phyloP scores from a whole-genome alignment of 805 yeast species.

The Kodamaea restingae region DNA sequence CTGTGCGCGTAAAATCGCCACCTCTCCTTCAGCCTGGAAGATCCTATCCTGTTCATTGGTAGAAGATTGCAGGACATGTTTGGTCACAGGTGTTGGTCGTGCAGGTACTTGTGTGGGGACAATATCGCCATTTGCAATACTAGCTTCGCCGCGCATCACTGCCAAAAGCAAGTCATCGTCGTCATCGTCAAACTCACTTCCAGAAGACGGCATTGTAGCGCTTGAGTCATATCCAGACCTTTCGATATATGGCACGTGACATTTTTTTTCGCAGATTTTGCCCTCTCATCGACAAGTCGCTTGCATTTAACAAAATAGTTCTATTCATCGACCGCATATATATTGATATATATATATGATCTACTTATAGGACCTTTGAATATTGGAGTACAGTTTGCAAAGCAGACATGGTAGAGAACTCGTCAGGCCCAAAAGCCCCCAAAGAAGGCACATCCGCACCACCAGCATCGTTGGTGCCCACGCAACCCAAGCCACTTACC shows the following conservation, averaged over 20 bases:
- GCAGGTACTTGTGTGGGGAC: constrained; percentile 11
- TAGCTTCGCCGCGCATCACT: constrained; percentile 31
- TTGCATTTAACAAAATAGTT: not conserved
- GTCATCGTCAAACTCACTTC: constrained; percentile 34
- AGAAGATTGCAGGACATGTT: not conserved
- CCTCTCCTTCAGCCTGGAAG: constrained; percentile 67
- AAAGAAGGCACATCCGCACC: constrained; percentile 20
- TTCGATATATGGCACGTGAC: constrained; percentile 1
- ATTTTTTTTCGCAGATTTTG: constrained; percentile 4
- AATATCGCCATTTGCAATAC: constrained; percentile 6
- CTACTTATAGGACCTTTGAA: constrained; percentile 6
- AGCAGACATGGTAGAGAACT: constrained; percentile 6
- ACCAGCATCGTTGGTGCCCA: constrained; percentile 76
- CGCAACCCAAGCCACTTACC: constrained; percentile 73
- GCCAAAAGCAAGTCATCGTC: constrained; percentile 47
- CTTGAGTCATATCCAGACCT: constrained; percentile 1
- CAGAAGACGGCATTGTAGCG: constrained; percentile 15
- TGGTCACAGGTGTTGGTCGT: not conserved
- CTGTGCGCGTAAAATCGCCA: constrained; percentile 69
- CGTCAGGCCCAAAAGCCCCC: constrained; percentile 20
- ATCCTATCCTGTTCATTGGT: constrained; percentile 3
- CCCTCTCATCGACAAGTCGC: constrained; percentile 5
- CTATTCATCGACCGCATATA: not conserved
- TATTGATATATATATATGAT: constrained; percentile 6
- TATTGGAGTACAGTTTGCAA: constrained; percentile 1